Evolutionary conservation across 2,329 filamentous ascomycete species (phyloP).

Genomic region (Myriosclerotinia scirpicola): DNA sequence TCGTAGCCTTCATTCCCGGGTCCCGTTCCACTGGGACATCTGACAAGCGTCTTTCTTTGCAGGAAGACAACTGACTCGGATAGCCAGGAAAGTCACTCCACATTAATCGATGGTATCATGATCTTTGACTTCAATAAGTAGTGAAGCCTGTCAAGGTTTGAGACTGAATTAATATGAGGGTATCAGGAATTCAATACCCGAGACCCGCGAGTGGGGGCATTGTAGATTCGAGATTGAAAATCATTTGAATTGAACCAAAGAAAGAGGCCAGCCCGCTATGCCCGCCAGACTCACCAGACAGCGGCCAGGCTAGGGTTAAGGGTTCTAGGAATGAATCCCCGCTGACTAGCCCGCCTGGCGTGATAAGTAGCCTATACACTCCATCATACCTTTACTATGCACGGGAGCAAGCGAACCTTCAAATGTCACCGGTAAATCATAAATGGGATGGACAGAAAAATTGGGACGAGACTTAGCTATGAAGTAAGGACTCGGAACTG

Average conservation of each 20-base stretch:
- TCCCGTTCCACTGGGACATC: conserved; percentile 19
- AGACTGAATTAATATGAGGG: conserved; percentile 17
- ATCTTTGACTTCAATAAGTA: conserved; percentile 17
- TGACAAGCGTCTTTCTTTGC: conserved; percentile 8
- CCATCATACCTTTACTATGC: conserved; percentile 4
- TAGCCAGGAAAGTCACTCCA: conserved; percentile 14
- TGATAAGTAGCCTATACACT: not conserved
- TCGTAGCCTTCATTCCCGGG: conserved; percentile 8
- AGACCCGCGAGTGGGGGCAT: conserved; percentile 26
- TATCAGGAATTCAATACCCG: conserved; percentile 21
- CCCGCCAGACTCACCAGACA: conserved; percentile 6
- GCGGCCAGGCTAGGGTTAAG: conserved; percentile 14
- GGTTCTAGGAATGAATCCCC: conserved; percentile 20
- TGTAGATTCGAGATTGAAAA: conserved; percentile 24
- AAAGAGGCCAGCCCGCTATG: not conserved
- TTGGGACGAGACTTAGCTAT: conserved; percentile 15
- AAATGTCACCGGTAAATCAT: conserved; percentile 11
- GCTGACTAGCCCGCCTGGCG: conserved; percentile 15
- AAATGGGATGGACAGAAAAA: conserved; percentile 21
- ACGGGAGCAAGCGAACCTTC: conserved; percentile 22
- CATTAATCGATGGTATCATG: conserved; percentile 20
- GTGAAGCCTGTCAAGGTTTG: conserved; percentile 12
- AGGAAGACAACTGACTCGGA: conserved; percentile 14
- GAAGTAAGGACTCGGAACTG: not conserved
- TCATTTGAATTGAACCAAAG: conserved; percentile 13